Conservation (phyloP, 306 rosid species). For the Castanea sativa region DNA sequence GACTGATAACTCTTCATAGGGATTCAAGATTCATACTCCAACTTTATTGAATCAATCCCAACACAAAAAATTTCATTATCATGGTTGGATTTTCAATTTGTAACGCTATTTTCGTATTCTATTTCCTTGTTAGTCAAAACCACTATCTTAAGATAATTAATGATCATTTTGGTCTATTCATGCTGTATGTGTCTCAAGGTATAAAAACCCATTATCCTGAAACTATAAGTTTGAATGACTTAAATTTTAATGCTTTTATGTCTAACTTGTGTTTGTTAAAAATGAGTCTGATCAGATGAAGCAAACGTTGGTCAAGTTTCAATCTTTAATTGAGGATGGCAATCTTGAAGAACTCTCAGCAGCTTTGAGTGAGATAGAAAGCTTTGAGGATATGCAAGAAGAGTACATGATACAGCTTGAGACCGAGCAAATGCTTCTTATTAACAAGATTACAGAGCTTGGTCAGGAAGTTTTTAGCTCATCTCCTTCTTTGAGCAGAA, state of each 20-base stretch:
- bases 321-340: slow-evolving; percentile 57
- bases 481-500: slow-evolving; percentile 55
- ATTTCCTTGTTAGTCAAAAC: not conserved
- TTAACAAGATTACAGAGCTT: slow-evolving; percentile 76
- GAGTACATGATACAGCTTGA: slow-evolving; percentile 71
- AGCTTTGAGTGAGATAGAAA: slow-evolving; percentile 63
- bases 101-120: too few species aligned
- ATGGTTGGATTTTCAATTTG: too few species aligned
- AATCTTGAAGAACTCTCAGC: slow-evolving; percentile 64
- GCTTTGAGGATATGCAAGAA: slow-evolving; percentile 70
- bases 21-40: too few species aligned
- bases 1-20: too few species aligned
- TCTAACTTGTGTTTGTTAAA: slow-evolving; percentile 10
- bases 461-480: slow-evolving; percentile 68
- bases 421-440: slow-evolving; percentile 82
- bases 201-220: not conserved
- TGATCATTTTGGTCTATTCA: not conserved
- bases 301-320: slow-evolving; percentile 58
- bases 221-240: not conserved
- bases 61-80: too few species aligned
- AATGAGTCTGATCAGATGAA: slow-evolving; percentile 61
- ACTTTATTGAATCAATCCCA: too few species aligned
- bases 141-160: not conserved
- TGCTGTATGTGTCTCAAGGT: not conserved
- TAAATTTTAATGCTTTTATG: not conserved